Percentiles rank a stretch among this genome's conserved stretches.
These are phyloP conservation scores for Stromatinia cepivora DNA, from an alignment of 2,329 filamentous ascomycete genomes.

Conservation along the genomic window DNA sequence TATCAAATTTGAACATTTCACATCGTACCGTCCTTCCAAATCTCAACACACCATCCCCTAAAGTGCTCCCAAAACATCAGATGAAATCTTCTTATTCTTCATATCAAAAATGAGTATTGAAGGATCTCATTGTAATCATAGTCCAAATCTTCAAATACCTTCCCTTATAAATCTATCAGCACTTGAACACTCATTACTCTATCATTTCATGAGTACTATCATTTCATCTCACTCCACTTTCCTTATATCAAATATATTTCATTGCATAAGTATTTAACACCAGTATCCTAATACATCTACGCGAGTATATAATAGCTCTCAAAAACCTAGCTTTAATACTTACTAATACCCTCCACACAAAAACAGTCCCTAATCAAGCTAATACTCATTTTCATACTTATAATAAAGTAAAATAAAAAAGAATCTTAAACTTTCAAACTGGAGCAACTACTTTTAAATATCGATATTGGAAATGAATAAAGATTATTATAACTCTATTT, in stretches of 20 bases:
- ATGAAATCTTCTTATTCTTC: no score
- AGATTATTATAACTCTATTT: not conserved
- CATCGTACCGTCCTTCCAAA: not conserved
- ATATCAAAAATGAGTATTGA: not conserved
- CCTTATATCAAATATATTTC: not conserved
- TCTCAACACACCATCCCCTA: not conserved
- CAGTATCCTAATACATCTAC: not conserved
- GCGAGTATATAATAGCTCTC: not conserved
- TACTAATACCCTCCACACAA: not conserved
- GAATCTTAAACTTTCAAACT: not conserved
- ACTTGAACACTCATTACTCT: not conserved
- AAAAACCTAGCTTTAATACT: not conserved
- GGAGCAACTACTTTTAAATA: not conserved
- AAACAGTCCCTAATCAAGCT: not conserved
- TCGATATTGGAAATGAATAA: not conserved
- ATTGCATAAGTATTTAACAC: not conserved
- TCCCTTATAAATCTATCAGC: not conserved
- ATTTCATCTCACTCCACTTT: no score
- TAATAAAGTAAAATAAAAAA: no score
- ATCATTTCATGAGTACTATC: no score
- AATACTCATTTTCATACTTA: not conserved
- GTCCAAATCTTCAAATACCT: not conserved
- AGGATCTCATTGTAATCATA: not conserved
- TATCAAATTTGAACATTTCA: not conserved
- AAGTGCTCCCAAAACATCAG: no score